A percentile compares a stretch with the other conserved stretches of the same genome.
Conservation (phyloP, 805 yeast species). For the Starmerella davenportii region DNA sequence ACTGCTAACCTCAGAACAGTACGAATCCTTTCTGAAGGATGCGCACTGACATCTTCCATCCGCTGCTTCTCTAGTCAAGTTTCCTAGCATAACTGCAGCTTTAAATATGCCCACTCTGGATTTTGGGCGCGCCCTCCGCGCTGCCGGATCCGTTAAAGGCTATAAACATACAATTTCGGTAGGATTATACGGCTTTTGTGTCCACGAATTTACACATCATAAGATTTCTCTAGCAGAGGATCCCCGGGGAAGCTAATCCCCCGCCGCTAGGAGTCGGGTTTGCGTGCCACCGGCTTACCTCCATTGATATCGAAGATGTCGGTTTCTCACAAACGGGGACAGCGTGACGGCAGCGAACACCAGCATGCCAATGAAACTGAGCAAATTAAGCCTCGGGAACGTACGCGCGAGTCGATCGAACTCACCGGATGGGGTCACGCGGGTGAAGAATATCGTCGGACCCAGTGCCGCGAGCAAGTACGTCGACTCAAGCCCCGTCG, state of each 20-base stretch:
- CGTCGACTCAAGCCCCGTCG: conserved; percentile 71
- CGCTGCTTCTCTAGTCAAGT: neutral
- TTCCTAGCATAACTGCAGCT: neutral
- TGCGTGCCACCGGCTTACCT: conserved; percentile 2
- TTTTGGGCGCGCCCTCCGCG: too few species aligned
- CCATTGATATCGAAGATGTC: conserved; percentile 8
- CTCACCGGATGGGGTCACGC: conserved; percentile 61
- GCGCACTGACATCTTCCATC: conserved; percentile 3
- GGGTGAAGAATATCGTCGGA: conserved; percentile 59
- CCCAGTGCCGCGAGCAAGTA: conserved; percentile 42
- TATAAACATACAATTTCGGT: too few species aligned
- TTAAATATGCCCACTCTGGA: neutral
- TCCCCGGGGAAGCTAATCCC: too few species aligned
- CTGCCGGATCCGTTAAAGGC: too few species aligned
- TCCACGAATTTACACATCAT: too few species aligned
- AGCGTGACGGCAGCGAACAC: conserved; percentile 6
- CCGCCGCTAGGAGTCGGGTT: too few species aligned
- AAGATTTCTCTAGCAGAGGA: too few species aligned
- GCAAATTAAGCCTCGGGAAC: conserved; percentile 49
- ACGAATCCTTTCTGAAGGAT: conserved; percentile 13
- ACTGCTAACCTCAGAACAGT: conserved; percentile 20
- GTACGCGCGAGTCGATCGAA: conserved; percentile 55
- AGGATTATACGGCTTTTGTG: too few species aligned
- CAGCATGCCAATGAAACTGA: conserved; percentile 41
- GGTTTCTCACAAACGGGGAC: conserved; percentile 9